Evolutionary conservation across 805 yeast genomes (phyloP).

Genomic region (Saccharomycopsis schoenii): DNA sequence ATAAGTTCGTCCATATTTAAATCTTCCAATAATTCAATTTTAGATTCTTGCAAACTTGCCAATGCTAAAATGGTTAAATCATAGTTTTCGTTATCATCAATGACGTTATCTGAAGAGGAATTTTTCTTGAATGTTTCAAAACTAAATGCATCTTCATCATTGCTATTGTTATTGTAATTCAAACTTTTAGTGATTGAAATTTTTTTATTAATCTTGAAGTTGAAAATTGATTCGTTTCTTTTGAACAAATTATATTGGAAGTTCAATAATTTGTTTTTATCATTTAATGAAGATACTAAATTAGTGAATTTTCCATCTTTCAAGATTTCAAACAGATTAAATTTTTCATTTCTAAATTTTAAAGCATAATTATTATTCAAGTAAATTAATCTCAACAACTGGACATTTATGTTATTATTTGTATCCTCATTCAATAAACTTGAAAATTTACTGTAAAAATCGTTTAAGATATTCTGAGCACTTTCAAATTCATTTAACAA

Average conservation of each 20-base stretch:
- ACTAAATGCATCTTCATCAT: slow-evolving; percentile 15
- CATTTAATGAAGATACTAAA: not conserved
- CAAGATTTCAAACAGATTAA: not conserved
- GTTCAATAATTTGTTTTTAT: slow-evolving; percentile 11
- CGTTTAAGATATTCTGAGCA: slow-evolving; percentile 30
- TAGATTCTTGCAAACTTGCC: slow-evolving; percentile 19
- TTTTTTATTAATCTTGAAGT: slow-evolving; percentile 30
- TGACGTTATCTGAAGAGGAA: not conserved
- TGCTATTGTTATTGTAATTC: slow-evolving; percentile 13
- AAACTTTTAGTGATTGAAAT: slow-evolving; percentile 19
- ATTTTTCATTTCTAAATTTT: not conserved
- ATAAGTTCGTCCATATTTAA: slow-evolving; percentile 10
- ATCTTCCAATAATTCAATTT: slow-evolving; percentile 17
- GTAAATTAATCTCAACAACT: slow-evolving; percentile 11
- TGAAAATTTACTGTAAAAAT: slow-evolving; percentile 21
- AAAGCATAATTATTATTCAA: slow-evolving; percentile 15
- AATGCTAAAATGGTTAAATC: slow-evolving; percentile 25
- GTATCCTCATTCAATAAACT: not conserved
- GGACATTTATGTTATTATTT: not conserved
- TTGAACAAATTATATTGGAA: slow-evolving; percentile 32
- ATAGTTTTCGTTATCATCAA: slow-evolving; percentile 16
- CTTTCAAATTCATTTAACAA: slow-evolving; percentile 28
- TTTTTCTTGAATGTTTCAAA: slow-evolving; percentile 1
- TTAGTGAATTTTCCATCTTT: slow-evolving; percentile 2
- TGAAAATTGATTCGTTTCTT: slow-evolving; percentile 37